These are phyloP conservation scores for Trichomonascaceae sp. DNA, from an alignment of 1,139 yeast species.

Conservation along the genomic window DNA sequence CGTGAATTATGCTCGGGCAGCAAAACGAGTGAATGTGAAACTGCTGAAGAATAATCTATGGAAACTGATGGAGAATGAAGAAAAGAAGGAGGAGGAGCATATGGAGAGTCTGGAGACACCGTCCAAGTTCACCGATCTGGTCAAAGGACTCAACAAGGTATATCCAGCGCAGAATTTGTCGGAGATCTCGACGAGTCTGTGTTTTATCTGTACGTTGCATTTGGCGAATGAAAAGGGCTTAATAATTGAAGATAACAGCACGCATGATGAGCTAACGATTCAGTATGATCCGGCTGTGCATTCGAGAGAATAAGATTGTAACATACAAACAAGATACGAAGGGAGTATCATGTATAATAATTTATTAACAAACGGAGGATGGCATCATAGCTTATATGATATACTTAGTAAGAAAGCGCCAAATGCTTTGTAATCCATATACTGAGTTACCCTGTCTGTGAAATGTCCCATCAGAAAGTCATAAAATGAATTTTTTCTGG, in stretches of 20 bases:
- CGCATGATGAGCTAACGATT: conserved; percentile 53
- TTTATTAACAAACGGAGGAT: background rate
- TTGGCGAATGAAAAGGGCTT: conserved; percentile 86
- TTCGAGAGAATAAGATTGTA: background rate
- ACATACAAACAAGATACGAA: background rate
- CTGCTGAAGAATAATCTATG: conserved; percentile 77
- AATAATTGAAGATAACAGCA: conserved; percentile 49
- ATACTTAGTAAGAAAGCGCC: background rate
- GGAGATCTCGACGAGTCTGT: conserved; percentile 81
- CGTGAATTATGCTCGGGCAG: conserved; percentile 69
- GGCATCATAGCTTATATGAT: too few relatives aligned
- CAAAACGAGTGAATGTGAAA: conserved; percentile 81
- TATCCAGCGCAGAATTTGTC: conserved; percentile 34
- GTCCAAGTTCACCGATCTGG: conserved; percentile 43
- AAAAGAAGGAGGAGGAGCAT: conserved; percentile 9
- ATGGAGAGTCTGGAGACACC: conserved; percentile 13
- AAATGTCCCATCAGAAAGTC: background rate
- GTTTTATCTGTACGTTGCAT: conserved; percentile 78
- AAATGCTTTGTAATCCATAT: background rate
- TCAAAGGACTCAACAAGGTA: conserved; percentile 31
- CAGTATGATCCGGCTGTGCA: conserved; percentile 21
- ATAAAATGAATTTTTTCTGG: too few relatives aligned
- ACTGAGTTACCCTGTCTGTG: background rate
- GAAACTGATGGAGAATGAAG: conserved; percentile 41
- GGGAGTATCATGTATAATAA: background rate